phyloP scores from a whole-genome alignment of 139 green algal species.

The Chlorella sp. region DNA sequence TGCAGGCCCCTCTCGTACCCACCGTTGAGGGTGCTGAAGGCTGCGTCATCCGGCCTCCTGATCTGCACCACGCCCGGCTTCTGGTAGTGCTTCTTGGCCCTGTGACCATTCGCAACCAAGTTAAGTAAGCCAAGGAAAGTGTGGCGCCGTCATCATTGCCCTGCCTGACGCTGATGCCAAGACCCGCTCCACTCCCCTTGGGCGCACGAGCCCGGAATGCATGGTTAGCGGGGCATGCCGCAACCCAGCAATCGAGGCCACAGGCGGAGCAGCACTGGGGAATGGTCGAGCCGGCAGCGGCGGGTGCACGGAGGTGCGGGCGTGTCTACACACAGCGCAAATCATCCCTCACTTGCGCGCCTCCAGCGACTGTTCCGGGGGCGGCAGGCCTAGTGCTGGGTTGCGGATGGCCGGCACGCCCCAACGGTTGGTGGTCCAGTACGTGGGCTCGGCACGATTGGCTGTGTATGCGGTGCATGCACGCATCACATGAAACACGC shows the following conservation, averaged over 20 bases:
- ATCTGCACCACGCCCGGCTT: conserved; percentile 6
- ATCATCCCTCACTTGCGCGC: background rate
- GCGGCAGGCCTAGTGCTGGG: background rate
- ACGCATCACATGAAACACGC: no score
- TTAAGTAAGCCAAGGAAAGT: background rate
- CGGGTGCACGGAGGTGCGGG: background rate
- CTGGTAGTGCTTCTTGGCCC: conserved; percentile 38
- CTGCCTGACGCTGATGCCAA: background rate
- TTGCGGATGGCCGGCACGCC: conserved; percentile 6
- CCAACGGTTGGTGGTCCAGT: conserved; percentile 41
- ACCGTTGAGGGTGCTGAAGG: conserved; percentile 35
- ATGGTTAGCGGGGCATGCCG: background rate
- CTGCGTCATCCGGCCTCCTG: conserved; percentile 12
- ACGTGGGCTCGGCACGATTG: conserved; percentile 16
- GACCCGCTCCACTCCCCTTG: background rate
- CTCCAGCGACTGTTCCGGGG: background rate
- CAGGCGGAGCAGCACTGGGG: background rate
- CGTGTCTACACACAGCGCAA: background rate
- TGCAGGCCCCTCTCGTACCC: no score
- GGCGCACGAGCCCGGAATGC: background rate
- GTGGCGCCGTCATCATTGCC: background rate
- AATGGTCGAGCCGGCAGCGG: background rate
- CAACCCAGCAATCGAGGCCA: background rate
- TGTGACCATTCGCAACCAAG: background rate
- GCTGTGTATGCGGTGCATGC: background rate